Evolutionary conservation across 176 grass and related monocot genomes (phyloP).

Genomic region (Alopecurus myosuroides): DNA sequence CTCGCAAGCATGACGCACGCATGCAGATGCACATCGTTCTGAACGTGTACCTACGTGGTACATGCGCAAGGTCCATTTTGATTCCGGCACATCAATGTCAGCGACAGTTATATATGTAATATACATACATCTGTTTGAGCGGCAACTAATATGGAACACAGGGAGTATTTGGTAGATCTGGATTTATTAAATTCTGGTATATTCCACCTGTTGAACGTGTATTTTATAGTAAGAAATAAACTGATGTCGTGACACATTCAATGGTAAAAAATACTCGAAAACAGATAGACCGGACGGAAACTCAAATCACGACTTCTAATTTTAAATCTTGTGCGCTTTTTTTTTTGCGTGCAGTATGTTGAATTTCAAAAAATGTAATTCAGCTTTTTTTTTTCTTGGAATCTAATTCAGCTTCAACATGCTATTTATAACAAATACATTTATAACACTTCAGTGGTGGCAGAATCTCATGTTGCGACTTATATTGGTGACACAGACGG

Average conservation of each 20-base stretch:
- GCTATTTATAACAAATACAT: background rate
- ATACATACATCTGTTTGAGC: too few species aligned
- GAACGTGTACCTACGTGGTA: background rate
- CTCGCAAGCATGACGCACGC: background rate
- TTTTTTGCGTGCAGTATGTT: too few species aligned
- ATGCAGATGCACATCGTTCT: background rate
- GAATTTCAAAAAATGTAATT: background rate
- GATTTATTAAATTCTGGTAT: background rate
- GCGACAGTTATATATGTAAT: too few species aligned
- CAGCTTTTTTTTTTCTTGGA: too few species aligned
- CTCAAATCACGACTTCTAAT: background rate
- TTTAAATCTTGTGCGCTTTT: background rate
- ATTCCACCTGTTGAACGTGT: background rate
- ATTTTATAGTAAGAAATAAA: background rate
- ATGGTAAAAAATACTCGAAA: background rate
- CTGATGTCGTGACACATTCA: background rate
- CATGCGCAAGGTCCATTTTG: background rate
- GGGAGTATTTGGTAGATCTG: background rate
- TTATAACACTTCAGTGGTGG: too few species aligned
- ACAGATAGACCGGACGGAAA: background rate
- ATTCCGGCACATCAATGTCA: too few species aligned
- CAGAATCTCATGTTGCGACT: too few species aligned
- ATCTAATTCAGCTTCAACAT: background rate
- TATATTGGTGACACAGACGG: too few species aligned
- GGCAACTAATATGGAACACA: too few species aligned